Base-by-base conservation (phyloP, 78 protist species). In the Dictyostelium citrinum region DNA sequence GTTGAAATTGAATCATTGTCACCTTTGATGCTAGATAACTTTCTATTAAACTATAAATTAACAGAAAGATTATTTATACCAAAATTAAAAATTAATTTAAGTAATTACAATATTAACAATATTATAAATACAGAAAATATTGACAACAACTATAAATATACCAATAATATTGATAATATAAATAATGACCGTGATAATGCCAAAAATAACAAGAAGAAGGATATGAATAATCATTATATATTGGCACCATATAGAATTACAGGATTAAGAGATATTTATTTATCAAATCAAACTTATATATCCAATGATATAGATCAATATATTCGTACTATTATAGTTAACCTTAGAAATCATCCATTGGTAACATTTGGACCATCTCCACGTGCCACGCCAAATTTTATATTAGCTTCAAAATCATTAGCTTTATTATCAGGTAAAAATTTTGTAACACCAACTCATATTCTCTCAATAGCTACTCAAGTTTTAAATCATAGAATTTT, bases 331-430 rank as follows among this genome's bases (percentile, higher is more conserved):
- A 88, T 88, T 78, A 78, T 78, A 20, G 85, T 88, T 7, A 88
- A 88, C 22, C 81, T 88, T 7, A 58, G 93, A 35, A 88, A 88
- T 27, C 93, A 88, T 29, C 84, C 85, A 45, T 41, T 88, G 39
- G 85, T 88, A 16, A 78, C 93, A 39, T 78, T 67, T 78, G 93
- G 93, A 29, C 93, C 93, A 10, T 88, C 93, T n/a, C 93, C 93
- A 41, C 67, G 93, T 33, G 93, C 93, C 1, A 88, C 93, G 0
- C 93, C 93, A 88, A 88, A 67, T 27, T 77, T 88, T 7, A 78
- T 72, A 20, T 33, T 60, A 5, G 84, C 85, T 7, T 20, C 86
- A 0, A 88, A 78, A 31, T 37, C 77, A 49, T 35, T 58, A 0
- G 84, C 85, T 2, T 10, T 88, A 12, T 37, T 88, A 7, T 67